These are phyloP conservation scores for Cynanchum wilfordii DNA, from an alignment of 257 asterid genomes.

Conservation along the genomic window DNA sequence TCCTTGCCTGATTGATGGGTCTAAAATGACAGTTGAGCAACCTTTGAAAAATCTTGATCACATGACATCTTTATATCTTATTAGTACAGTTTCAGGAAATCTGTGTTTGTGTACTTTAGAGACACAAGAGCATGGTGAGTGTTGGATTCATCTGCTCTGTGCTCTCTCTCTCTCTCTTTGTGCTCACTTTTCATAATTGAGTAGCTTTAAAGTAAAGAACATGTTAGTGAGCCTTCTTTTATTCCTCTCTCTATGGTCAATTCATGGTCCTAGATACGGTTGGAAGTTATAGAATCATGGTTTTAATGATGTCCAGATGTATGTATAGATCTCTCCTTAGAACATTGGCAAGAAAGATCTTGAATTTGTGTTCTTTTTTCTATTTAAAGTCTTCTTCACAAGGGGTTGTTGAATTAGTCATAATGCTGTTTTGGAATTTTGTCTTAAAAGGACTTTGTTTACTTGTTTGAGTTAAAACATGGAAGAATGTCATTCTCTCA, in stretches of 20 bases:
- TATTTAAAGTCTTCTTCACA: background rate
- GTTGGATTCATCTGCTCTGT: slow-evolving; percentile 4
- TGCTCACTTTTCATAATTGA: background rate
- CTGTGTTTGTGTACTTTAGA: background rate
- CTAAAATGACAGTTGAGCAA: slow-evolving; percentile 7
- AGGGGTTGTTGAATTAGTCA: background rate
- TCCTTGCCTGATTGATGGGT: slow-evolving; percentile 10
- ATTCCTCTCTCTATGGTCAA: background rate
- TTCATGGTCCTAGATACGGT: background rate
- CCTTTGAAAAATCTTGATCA: slow-evolving; percentile 13
- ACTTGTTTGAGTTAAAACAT: background rate
- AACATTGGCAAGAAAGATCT: background rate
- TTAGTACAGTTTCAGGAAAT: background rate
- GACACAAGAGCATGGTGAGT: background rate
- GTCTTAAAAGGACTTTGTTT: background rate
- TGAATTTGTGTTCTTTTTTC: background rate
- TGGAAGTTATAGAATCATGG: background rate
- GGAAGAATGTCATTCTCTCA: background rate
- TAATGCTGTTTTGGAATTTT: background rate
- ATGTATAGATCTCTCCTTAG: background rate
- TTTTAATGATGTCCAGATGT: background rate
- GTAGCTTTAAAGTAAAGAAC: slow-evolving; percentile 2
- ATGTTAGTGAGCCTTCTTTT: background rate
- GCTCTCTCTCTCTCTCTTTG: too few species aligned
- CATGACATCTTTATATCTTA: background rate